These are phyloP conservation scores for Rhizophagus clarus DNA, from an alignment of 192 early-diverging fungal species.

Conservation along the genomic window DNA sequence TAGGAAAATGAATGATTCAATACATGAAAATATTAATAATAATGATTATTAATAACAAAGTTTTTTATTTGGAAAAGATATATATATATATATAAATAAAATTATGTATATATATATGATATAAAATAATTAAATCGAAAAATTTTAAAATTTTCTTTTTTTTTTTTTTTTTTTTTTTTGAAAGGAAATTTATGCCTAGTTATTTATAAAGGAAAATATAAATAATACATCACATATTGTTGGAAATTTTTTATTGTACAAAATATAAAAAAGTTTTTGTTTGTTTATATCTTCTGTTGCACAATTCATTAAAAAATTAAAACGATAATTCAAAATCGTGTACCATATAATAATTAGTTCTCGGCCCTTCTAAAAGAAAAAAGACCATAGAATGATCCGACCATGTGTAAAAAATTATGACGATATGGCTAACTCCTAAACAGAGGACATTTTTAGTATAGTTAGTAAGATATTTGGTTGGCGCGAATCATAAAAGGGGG, in stretches of 20 bases:
- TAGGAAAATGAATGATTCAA: neutral
- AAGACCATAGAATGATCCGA: neutral
- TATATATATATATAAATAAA: too few species aligned
- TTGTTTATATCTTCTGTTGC: neutral
- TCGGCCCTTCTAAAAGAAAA: neutral
- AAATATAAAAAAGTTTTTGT: neutral
- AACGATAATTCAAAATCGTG: neutral
- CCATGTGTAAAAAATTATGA: neutral
- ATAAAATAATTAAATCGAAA: too few species aligned
- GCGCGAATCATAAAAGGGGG: neutral
- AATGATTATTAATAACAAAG: too few species aligned
- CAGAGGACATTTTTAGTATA: neutral
- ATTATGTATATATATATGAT: too few species aligned
- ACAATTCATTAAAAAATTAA: neutral
- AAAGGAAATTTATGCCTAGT: too few species aligned
- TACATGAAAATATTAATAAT: neutral
- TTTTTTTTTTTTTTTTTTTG: too few species aligned
- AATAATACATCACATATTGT: too few species aligned
- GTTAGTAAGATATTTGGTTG: neutral
- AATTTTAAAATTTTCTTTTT: too few species aligned
- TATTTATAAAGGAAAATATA: too few species aligned
- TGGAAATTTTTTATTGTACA: too few species aligned
- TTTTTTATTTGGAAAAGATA: too few species aligned
- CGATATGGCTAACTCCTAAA: neutral
- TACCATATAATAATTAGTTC: neutral